Evolutionary conservation across 2,329 filamentous ascomycete genomes (phyloP).

Genomic region (Fusarium sp.): DNA sequence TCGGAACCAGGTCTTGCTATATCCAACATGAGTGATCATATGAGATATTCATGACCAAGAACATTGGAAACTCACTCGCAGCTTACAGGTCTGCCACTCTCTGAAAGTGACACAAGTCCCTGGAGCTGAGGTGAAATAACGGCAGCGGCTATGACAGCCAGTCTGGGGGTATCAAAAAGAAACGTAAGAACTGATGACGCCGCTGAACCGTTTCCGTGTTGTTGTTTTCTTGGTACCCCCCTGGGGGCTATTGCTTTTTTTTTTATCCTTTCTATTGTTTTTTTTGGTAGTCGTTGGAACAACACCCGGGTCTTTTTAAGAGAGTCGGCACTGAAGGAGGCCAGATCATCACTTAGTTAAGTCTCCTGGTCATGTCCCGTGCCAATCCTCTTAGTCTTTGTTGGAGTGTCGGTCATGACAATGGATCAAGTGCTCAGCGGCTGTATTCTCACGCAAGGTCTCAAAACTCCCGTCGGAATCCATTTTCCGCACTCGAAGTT

Average conservation of each 20-base stretch:
- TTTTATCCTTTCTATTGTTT: neutral
- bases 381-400: neutral
- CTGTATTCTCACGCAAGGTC: too few species aligned
- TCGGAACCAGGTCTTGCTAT: neutral
- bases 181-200: neutral
- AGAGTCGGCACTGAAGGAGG: too few species aligned
- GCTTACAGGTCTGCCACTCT: neutral
- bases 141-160: neutral
- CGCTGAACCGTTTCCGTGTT: neutral
- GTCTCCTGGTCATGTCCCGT: neutral
- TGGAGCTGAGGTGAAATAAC: neutral
- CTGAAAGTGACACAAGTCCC: neutral
- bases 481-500: rapidly evolving
- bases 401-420: neutral
- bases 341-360: rapidly evolving
- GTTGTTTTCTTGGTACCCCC: neutral
- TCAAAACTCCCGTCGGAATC: neutral
- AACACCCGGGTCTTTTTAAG: neutral
- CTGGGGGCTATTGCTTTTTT: neutral
- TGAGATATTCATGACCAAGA: neutral
- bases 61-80: neutral
- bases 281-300: neutral
- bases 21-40: neutral
- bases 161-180: neutral
- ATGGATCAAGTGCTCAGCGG: neutral